These are phyloP conservation scores for Metarhizium brunneum DNA, from an alignment of 2,329 filamentous ascomycete species.

Conservation along the genomic window DNA sequence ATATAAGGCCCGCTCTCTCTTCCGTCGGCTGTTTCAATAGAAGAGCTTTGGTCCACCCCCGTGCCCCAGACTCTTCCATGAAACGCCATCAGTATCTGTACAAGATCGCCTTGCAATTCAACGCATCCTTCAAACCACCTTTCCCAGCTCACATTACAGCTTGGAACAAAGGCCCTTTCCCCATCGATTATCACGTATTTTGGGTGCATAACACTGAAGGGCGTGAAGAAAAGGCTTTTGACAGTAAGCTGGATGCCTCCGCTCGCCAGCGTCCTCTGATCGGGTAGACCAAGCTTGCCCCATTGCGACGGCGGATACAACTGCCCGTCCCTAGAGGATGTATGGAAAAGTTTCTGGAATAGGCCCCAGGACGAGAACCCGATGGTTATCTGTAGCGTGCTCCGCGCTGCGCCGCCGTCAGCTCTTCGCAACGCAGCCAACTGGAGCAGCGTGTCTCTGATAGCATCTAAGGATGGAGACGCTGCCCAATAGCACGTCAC, in stretches of 20 bases:
- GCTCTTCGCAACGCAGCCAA: slow-evolving; percentile 40
- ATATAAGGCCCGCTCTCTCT: not conserved
- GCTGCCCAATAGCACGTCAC: slow-evolving; percentile 78
- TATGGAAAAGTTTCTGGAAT: slow-evolving; percentile 67
- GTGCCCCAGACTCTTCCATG: slow-evolving; percentile 58
- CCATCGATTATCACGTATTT: slow-evolving; percentile 74
- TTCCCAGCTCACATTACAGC: slow-evolving; percentile 82
- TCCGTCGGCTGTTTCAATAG: not conserved
- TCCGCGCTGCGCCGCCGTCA: slow-evolving; percentile 12
- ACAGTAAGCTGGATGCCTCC: slow-evolving; percentile 57
- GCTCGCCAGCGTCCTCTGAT: slow-evolving; percentile 37
- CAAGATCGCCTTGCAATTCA: slow-evolving; percentile 52
- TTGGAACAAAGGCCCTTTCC: slow-evolving; percentile 57
- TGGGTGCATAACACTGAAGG: slow-evolving; percentile 80
- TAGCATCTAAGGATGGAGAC: slow-evolving; percentile 49
- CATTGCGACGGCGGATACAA: slow-evolving; percentile 52
- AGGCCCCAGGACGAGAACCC: slow-evolving; percentile 68
- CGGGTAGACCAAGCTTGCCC: slow-evolving; percentile 56
- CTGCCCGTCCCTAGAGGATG: slow-evolving; percentile 51
- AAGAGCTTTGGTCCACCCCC: slow-evolving; percentile 9
- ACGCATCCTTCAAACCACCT: slow-evolving; percentile 77
- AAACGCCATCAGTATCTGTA: slow-evolving; percentile 54
- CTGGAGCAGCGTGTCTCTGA: slow-evolving; percentile 47
- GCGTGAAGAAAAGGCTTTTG: slow-evolving; percentile 71
- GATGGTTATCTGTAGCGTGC: slow-evolving; percentile 52